Base-by-base conservation (phyloP, 345 rosid species). In the Geranium brycei region DNA sequence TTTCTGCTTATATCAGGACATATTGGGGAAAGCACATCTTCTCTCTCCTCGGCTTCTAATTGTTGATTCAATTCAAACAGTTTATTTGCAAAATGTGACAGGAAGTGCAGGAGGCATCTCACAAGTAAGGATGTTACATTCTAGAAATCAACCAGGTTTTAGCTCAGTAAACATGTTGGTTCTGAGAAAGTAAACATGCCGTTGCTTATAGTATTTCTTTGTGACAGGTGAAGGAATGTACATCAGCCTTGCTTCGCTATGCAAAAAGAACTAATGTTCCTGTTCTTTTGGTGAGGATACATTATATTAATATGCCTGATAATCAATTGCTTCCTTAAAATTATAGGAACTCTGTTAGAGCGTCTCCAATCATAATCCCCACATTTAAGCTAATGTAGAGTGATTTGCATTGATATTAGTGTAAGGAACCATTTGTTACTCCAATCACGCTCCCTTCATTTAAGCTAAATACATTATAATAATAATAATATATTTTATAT, bases 31-130 rank as follows among this genome's bases (percentile, higher is more conserved):
- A 69, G 76, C 80, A 68, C 91, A 78, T 64, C 79, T 51, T 47
- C 81, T 87, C 41, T 84, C 83, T 55, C 95, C 97, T 12, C 75
- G 85, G 62, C 93, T 89, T 70, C 72, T 87, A 66, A 73, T 92
- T 68, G 71, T 92, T 61, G 97, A 92, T 79, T 89, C 98, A 57
- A 83, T 92, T 81, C 98, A 89, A 71, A 92, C 97, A 3, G 90
- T 83, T 63, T 92, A 86, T 81, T 75, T 92, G 62, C 78, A 79
- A 66, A 88, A 83, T 14, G 87, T 83, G 67, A 64, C 79, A 68
- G 98, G 98, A 78, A 87, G 91, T 71, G 93, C 98, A 61, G 97
- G 98, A 67, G 93, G 93, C 57, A 61, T 87, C 66, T 51, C 77
- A n/a, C 97, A 89, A 95, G 98, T 92, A 62, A 23, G 64, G 61